Evolutionary conservation across 305 asterid species (phyloP).

Genomic region (Rubia tinctorum): DNA sequence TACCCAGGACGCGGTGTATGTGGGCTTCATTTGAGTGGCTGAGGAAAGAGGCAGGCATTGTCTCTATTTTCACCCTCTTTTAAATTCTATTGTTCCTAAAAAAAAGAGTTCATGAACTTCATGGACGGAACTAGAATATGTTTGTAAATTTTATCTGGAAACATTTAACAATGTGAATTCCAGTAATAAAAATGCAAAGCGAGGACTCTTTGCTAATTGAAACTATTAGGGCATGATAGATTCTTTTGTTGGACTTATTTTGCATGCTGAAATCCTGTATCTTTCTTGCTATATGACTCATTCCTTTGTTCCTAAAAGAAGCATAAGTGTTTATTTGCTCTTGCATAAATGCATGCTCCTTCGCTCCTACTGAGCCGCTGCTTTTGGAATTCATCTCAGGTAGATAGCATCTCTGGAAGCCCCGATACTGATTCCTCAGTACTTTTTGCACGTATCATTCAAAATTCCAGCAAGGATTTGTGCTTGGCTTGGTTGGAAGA

Average conservation of each 20-base stretch:
- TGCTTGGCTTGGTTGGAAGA: constrained; percentile 89
- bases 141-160: neutral
- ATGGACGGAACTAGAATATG: neutral
- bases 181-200: neutral
- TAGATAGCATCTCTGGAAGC: constrained; percentile 46
- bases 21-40: constrained; percentile 88
- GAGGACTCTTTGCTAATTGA: neutral
- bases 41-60: constrained; percentile 79
- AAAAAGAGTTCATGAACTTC: neutral
- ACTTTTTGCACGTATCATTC: constrained; percentile 49
- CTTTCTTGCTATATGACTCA: neutral
- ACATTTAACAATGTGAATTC: neutral
- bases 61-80: constrained; percentile 26
- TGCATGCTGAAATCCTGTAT: neutral
- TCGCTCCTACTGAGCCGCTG: constrained; percentile 11
- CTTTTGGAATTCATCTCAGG: constrained; percentile 43
- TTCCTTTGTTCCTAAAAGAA: neutral
- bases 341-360: too few relatives aligned
- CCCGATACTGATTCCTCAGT: constrained; percentile 33
- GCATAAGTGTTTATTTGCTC: neutral
- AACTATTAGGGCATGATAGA: neutral
- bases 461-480: constrained; percentile 61
- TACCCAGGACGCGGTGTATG: constrained; percentile 79
- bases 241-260: neutral
- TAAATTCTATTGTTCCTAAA: neutral